Conservation (phyloP, 2,329 filamentous ascomycete species). For the Paracoccidioides lutzii region DNA sequence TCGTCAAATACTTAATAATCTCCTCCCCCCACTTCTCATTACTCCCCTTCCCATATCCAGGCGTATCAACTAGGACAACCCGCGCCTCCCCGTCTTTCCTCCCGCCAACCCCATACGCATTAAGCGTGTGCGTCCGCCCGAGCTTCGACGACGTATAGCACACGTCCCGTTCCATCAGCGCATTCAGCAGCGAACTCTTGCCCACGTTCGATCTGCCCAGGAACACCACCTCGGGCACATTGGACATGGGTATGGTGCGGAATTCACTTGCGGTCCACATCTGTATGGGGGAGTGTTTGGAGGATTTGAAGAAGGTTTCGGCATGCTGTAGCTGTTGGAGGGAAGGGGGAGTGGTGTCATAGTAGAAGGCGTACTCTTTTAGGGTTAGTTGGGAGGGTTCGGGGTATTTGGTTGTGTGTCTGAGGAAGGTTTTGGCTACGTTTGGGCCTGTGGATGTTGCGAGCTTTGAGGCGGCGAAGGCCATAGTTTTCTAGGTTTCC, state of each 20-base stretch:
- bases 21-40: conserved; percentile 50
- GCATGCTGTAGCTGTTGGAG: conserved; percentile 33
- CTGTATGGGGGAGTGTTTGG: conserved; percentile 39
- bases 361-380: conserved; percentile 32
- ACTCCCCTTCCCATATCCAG: conserved; percentile 55
- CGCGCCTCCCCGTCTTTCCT: conserved; percentile 31
- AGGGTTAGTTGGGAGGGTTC: conserved; percentile 6
- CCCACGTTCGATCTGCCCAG: conserved; percentile 59
- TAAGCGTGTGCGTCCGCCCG: conserved; percentile 52
- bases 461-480: neutral
- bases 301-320: conserved; percentile 32
- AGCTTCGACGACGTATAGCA: conserved; percentile 47
- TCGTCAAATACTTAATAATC: conserved; percentile 54
- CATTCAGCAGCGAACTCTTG: conserved; percentile 55
- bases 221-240: conserved; percentile 50
- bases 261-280: conserved; percentile 50
- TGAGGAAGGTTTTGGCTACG: neutral
- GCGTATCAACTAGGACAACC: conserved; percentile 56
- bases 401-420: neutral
- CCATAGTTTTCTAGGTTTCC: neutral
- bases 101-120: conserved; percentile 50
- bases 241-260: conserved; percentile 42
- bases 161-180: conserved; percentile 40
- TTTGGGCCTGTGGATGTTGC: neutral
- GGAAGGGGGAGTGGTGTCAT: conserved; percentile 38